Evolutionary conservation across 2,329 filamentous ascomycete species (phyloP).

Genomic region (Arthrobotrys sinensis): DNA sequence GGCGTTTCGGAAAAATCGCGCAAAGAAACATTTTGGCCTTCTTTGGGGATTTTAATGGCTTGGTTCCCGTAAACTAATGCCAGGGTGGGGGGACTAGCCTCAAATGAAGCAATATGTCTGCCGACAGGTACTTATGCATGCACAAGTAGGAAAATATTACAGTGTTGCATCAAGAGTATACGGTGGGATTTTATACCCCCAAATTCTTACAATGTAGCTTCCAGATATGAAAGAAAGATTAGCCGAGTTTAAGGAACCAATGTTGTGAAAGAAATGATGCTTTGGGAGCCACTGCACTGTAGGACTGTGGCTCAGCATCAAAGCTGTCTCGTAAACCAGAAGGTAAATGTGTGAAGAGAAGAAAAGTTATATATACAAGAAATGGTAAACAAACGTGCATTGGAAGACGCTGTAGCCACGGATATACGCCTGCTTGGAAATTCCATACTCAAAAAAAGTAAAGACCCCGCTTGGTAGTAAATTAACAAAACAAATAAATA

Average conservation of each 20-base stretch:
- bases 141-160: conserved; percentile 14
- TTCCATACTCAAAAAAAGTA: conserved; percentile 24
- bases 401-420: conserved; percentile 35
- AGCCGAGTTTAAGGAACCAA: conserved; percentile 33
- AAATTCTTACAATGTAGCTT: conserved; percentile 4
- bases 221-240: conserved; percentile 27
- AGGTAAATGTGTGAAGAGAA: conserved; percentile 39
- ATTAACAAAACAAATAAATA: conserved; percentile 14
- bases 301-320: background rate
- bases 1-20: conserved; percentile 60
- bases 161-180: conserved; percentile 21
- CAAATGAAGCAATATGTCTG: conserved; percentile 59
- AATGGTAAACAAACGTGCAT: conserved; percentile 21
- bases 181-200: conserved; percentile 1
- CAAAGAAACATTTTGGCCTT: conserved; percentile 32
- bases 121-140: conserved; percentile 36
- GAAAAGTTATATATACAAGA: conserved; percentile 46
- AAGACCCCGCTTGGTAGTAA: conserved; percentile 18
- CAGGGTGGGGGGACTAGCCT: conserved; percentile 44
- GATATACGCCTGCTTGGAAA: conserved; percentile 50
- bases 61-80: conserved; percentile 9
- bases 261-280: conserved; percentile 15
- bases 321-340: conserved; percentile 31
- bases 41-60: conserved; percentile 21
- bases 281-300: conserved; percentile 25